Evolutionary conservation across 2,329 filamentous ascomycete species (phyloP).

Genomic region (Calonectria pseudoreteaudii): DNA sequence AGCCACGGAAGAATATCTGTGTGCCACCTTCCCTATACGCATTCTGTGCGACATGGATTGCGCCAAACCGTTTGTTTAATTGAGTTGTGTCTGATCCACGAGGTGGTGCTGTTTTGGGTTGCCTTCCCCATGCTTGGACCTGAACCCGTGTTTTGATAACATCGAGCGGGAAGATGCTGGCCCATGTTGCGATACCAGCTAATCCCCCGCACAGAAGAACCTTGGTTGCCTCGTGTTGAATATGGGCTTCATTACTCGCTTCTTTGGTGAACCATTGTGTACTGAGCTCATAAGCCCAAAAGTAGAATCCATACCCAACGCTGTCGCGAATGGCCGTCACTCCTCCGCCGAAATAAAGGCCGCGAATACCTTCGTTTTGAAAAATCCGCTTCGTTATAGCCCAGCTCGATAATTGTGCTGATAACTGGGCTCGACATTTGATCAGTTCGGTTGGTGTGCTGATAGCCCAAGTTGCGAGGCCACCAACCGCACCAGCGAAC

Average conservation of each 20-base stretch:
- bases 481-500: constrained; percentile 83
- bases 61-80: constrained; percentile 54
- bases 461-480: constrained; percentile 86
- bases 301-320: constrained; percentile 97
- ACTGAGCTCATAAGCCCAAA: constrained; percentile 88
- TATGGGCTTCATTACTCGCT: constrained; percentile 33
- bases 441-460: constrained; percentile 91
- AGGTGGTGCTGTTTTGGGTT: constrained; percentile 29
- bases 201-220: constrained; percentile 87
- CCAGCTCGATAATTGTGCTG: constrained; percentile 67
- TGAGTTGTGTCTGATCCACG: constrained; percentile 35
- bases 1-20: constrained; percentile 76
- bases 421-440: constrained; percentile 87
- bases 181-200: constrained; percentile 90
- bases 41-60: constrained; percentile 72
- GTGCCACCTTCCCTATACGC: constrained; percentile 74
- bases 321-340: constrained; percentile 88
- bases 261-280: constrained; percentile 63
- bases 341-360: constrained; percentile 83
- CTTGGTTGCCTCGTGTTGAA: constrained; percentile 65
- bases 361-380: constrained; percentile 68
- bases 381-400: constrained; percentile 72
- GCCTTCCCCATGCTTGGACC: constrained; percentile 65
- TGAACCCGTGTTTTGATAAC: constrained; percentile 95
- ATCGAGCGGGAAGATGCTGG: constrained; percentile 89